Evolutionary conservation across 306 rosid genomes (phyloP).

Genomic region (Crotalaria pallida): DNA sequence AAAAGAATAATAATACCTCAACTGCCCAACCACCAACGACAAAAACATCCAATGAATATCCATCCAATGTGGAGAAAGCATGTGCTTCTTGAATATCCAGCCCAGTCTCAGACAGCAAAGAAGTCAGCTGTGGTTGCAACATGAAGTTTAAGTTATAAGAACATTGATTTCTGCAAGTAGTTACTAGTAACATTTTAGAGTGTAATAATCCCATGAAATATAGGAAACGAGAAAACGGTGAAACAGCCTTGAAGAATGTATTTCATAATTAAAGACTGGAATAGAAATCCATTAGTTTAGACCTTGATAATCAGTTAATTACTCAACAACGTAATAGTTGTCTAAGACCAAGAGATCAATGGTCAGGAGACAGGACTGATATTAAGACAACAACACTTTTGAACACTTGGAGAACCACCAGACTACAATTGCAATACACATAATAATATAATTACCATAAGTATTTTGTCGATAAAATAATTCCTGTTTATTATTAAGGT

Average conservation of each 20-base stretch:
- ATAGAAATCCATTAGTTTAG: neutral
- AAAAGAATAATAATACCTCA: slow-evolving; percentile 48
- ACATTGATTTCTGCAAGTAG: neutral
- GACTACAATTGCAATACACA: neutral
- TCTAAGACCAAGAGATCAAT: neutral
- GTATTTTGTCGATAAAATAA: neutral
- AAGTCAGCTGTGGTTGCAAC: slow-evolving; percentile 59
- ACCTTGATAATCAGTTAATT: neutral
- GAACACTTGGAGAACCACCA: neutral
- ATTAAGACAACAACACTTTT: neutral
- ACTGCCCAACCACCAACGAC: slow-evolving; percentile 70
- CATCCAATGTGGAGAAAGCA: slow-evolving; percentile 79
- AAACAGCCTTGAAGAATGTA: neutral
- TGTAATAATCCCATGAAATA: neutral
- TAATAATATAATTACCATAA: neutral
- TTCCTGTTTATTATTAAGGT: neutral
- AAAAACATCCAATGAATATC: slow-evolving; percentile 82
- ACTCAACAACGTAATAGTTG: neutral
- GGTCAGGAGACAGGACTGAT: neutral
- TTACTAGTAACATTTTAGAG: neutral
- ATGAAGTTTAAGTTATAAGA: neutral
- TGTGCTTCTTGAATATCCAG: slow-evolving; percentile 89
- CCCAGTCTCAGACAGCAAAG: slow-evolving; percentile 68
- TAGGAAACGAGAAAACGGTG: neutral
- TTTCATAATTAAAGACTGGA: neutral